Evolutionary conservation across 1,284 basidiomycete genomes (phyloP), one percentile per base, ranked within the genome.

Genomic region (Pholiota adiposa): DNA sequence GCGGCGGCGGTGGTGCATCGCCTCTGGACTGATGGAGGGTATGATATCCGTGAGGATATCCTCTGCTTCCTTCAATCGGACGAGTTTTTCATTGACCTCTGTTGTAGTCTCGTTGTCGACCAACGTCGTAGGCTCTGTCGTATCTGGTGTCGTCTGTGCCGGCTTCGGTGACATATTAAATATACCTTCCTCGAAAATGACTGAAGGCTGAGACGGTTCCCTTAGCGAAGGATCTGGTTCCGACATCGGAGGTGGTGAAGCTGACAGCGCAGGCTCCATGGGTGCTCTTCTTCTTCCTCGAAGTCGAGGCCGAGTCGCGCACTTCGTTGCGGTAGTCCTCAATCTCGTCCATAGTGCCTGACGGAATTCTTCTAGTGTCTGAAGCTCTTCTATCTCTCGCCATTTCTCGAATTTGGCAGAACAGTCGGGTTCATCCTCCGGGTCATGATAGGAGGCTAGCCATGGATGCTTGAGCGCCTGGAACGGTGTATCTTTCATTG

Each of bases 371-470:
- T 93, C 91, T 44, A 95, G 79, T 0, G 92, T 94, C 68, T 92
- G 85, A 1, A 96, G 80, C 56, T 84, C 79, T 72, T 97, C 94
- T 27, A 96, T 91, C 41, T 89, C 82, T 60, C 83, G 84, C 94
- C 94, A 96, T 66, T 87, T 89, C 65, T 94, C 88, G 69, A 97
- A 98, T 36, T 83, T 82, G 31, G 78, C 72, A 1, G 85, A 82
- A 70, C 94, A 96, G 23, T 83, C 81, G 0, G 94, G 93, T 67
- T 98, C 96, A 67, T 98, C 96, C 1, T 82, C 79, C 48, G 88
- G 86, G 67, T 97, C 96, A 68, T 97, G 94, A 74, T 97, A 98
- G 11, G 92, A 82, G 6, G 91, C 81, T 33, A 99, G 79, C 86
- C 96, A 99, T 0, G 96, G 92, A 71, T 99, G 97, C 56, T 88